phyloP scores from a whole-genome alignment of 352 stramenopile genomes.

The Phytophthora fragariae region DNA sequence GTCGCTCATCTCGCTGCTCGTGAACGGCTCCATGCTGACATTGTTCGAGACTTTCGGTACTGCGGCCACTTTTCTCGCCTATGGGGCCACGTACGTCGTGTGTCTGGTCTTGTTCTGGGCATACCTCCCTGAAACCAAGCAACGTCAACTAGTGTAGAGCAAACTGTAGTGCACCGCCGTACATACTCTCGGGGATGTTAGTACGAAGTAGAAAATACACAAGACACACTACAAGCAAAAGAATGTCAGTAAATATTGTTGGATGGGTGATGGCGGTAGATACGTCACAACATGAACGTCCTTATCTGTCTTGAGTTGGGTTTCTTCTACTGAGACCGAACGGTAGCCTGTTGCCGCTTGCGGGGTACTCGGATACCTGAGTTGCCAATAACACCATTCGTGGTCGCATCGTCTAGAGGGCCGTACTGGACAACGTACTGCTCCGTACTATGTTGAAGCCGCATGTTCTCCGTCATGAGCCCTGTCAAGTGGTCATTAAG shows the following conservation, averaged over 20 bases:
- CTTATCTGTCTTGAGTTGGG: neutral
- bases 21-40: slow-evolving; percentile 84
- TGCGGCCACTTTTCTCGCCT: slow-evolving; percentile 68
- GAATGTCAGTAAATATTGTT: slow-evolving; percentile 48
- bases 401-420: slow-evolving; percentile 24
- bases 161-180: neutral
- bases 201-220: neutral
- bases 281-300: slow-evolving; percentile 7
- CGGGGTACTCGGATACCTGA: slow-evolving; percentile 40
- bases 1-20: slow-evolving; percentile 85
- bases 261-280: slow-evolving; percentile 3
- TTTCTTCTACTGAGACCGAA: slow-evolving; percentile 34
- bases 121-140: slow-evolving; percentile 84
- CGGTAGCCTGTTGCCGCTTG: slow-evolving; percentile 27
- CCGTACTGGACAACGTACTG: slow-evolving; percentile 56
- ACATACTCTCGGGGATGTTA: too few species aligned
- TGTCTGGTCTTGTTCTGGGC: slow-evolving; percentile 75
- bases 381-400: slow-evolving; percentile 38
- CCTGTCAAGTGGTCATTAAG: slow-evolving; percentile 89
- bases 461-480: slow-evolving; percentile 80
- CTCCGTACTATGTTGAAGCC: slow-evolving; percentile 80
- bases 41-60: slow-evolving; percentile 78
- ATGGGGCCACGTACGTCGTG: slow-evolving; percentile 71
- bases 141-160: slow-evolving; percentile 69
- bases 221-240: slow-evolving; percentile 4